A percentile compares a stretch with the other conserved stretches of the same genome.
phyloP scores from a whole-genome alignment of 495 filamentous ascomycete genomes.

The Xylaria venustula region DNA sequence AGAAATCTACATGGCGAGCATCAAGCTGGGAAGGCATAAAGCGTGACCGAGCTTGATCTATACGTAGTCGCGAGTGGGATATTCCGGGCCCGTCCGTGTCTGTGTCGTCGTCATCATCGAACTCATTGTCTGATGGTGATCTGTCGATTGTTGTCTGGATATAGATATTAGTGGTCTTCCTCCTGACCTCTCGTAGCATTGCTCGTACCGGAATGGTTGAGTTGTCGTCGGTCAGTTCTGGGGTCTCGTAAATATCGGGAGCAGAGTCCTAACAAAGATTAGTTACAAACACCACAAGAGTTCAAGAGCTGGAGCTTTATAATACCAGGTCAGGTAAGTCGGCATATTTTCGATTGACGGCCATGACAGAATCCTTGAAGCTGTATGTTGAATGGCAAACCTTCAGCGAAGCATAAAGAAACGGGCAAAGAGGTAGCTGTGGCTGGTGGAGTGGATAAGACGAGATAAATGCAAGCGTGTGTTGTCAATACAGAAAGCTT shows the following conservation, averaged over 20 bases:
- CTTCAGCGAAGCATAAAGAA: not conserved
- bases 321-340: constrained; percentile 79
- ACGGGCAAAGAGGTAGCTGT: not conserved
- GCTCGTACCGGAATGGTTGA: constrained; percentile 74
- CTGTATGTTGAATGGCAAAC: not conserved
- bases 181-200: constrained; percentile 5
- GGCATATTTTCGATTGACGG: constrained; percentile 71
- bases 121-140: constrained; percentile 60
- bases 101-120: constrained; percentile 52
- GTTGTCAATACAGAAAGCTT: too few species aligned
- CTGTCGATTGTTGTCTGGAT: constrained; percentile 61
- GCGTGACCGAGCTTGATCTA: constrained; percentile 72
- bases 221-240: constrained; percentile 81
- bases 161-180: constrained; percentile 12
- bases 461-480: not conserved
- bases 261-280: constrained; percentile 65
- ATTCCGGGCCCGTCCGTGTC: constrained; percentile 64
- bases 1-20: constrained; percentile 75
- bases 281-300: not conserved
- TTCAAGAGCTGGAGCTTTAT: not conserved
- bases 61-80: constrained; percentile 68
- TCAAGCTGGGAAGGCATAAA: constrained; percentile 76
- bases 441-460: not conserved
- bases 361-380: constrained; percentile 34
- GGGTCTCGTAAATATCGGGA: constrained; percentile 94